Base-by-base conservation (phyloP, 1,284 basidiomycete genomes). In the Cutaneotrichosporon cutaneum region DNA sequence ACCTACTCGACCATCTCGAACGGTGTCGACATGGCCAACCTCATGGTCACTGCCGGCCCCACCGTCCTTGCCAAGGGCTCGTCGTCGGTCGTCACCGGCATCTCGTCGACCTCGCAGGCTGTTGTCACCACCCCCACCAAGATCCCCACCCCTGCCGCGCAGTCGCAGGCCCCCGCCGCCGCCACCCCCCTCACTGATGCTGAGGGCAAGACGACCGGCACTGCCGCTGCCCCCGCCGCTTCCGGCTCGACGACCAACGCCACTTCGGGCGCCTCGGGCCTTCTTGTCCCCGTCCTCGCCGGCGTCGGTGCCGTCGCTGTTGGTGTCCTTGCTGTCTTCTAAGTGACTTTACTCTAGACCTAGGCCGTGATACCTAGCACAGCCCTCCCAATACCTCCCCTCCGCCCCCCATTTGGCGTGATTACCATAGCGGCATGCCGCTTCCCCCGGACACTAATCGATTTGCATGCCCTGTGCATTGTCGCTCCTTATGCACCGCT, bases 1-100 rank as follows among this genome's bases (percentile, higher is more conserved):
- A 76, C 75, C 62, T 80, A 77, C 75, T 70, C 75, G 22, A 74
- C 77, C 64, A 72, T 78, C 69, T 70, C 73, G 32, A 77, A 76
- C 72, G 74, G 74, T 26, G 65, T 76, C 60, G 67, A 75, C 71
- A 67, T 71, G 18, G 59, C 59, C 60, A 68, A 75, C 67, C 71
- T 68, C 64, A 65, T 70, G 47, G 73, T 75, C 33, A 73, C 69
- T 22, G 70, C 74, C 24, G 67, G 69, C 35, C 68, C 71, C 14
- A 64, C 66, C 11, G 54, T 70, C 54, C 70, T 72, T 45, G 58
- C 48, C n/a, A 56, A 65, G 27, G 68, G 69, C 21, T 62, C 69
- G 2, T 68, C 68, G 45, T 32, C 56, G 35, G 55, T 66, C 18
- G 65, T 65, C 36, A 55, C 59, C 14, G 54, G 33, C 24, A 62